Conservation (phyloP, 2,329 filamentous ascomycete species). For the Trichoderma sp. region DNA sequence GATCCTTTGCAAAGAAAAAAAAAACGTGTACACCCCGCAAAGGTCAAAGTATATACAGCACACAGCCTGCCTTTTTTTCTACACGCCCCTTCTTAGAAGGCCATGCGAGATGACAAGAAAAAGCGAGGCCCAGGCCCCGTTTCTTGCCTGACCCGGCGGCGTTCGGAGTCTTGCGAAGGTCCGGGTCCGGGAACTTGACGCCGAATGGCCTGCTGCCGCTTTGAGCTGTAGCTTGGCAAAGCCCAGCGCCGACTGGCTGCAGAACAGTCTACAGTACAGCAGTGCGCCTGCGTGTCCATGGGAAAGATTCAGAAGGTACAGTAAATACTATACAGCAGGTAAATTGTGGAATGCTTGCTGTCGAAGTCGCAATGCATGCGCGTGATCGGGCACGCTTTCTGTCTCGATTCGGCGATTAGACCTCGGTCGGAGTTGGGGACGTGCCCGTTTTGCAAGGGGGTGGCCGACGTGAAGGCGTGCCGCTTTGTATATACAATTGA, state of each 20-base stretch:
- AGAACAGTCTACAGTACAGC: not conserved
- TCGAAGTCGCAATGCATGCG: not conserved
- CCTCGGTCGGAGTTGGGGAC: not conserved
- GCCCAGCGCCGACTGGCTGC: not conserved
- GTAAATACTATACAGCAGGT: no score
- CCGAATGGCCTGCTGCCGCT: not conserved
- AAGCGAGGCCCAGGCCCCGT: not conserved
- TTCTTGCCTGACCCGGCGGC: conserved; percentile 18
- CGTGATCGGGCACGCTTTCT: not conserved
- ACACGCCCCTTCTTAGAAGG: not conserved
- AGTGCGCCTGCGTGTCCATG: no score
- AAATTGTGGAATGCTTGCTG: not conserved
- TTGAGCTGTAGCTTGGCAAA: not conserved
- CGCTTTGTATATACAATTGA: not conserved
- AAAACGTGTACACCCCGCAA: not conserved
- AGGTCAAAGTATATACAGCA: not conserved
- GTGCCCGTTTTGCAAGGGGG: not conserved
- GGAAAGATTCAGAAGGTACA: not conserved
- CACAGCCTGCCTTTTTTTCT: not conserved
- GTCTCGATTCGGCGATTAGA: not conserved
- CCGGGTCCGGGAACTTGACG: conserved; percentile 6
- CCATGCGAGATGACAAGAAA: not conserved
- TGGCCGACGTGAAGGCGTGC: not conserved
- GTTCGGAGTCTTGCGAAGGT: conserved; percentile 24
- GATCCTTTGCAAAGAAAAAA: not conserved